A percentile compares a stretch with the other conserved stretches of the same genome.
Evolutionary conservation across 2,329 filamentous ascomycete genomes (phyloP).

Genomic region (Didymella keratinophila): DNA sequence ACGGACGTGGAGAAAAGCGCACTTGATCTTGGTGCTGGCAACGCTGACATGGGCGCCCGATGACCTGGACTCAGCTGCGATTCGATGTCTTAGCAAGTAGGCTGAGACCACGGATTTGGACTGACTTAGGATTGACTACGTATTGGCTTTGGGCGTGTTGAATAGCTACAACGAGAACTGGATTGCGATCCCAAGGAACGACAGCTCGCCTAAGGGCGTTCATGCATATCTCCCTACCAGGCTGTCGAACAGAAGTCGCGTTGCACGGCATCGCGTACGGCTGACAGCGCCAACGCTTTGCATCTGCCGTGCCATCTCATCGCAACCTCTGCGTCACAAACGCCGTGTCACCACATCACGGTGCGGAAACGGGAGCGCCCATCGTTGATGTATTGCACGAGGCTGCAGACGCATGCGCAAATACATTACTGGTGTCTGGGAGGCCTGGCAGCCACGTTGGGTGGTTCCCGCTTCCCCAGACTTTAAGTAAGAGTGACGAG

Average conservation of each 20-base stretch:
- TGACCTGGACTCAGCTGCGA: neutral
- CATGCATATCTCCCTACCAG: constrained; percentile 5
- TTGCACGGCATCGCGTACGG: constrained; percentile 7
- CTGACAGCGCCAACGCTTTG: constrained; percentile 11
- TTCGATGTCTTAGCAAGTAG: neutral
- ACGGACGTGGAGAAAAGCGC: constrained; percentile 2
- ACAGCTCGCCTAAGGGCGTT: constrained; percentile 26
- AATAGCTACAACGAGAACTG: neutral
- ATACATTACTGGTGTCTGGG: neutral
- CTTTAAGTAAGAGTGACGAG: constrained; percentile 23
- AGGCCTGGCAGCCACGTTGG: neutral
- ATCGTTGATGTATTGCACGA: constrained; percentile 10
- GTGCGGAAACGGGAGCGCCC: constrained; percentile 18
- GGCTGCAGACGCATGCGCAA: constrained; percentile 14
- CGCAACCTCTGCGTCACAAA: constrained; percentile 13
- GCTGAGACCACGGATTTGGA: neutral
- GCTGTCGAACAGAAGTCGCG: neutral
- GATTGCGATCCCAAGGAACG: constrained; percentile 3
- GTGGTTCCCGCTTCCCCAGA: constrained; percentile 21
- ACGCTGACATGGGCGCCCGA: neutral
- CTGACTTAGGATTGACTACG: neutral
- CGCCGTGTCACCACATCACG: constrained; percentile 5
- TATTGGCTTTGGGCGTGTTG: neutral
- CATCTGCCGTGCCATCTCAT: constrained; percentile 11
- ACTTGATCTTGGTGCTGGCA: neutral